Conservation (phyloP, 192 early-diverging fungal species). For the Backusella sp. region DNA sequence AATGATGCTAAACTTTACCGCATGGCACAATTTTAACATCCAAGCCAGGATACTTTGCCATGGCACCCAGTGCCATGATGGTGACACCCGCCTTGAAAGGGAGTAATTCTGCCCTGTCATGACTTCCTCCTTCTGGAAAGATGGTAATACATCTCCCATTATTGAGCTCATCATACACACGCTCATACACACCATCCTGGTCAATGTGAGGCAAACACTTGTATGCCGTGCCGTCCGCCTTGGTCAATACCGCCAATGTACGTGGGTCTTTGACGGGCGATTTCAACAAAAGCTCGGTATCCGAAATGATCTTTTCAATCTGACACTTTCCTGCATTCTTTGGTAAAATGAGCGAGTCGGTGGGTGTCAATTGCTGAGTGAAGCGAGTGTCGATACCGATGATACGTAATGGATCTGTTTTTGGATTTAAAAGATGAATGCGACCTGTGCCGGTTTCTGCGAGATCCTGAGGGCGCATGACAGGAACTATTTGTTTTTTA, state of each 20-base stretch:
- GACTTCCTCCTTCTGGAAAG: constrained; percentile 97
- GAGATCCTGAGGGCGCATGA: constrained; percentile 90
- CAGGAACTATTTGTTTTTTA: constrained; percentile 66
- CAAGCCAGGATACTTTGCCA: constrained; percentile 78
- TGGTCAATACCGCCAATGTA: constrained; percentile 54
- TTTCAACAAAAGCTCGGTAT: constrained; percentile 77
- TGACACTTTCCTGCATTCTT: constrained; percentile 56
- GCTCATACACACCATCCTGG: constrained; percentile 79
- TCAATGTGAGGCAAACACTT: constrained; percentile 84
- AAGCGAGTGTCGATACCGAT: constrained; percentile 72
- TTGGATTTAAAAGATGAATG: constrained; percentile 64
- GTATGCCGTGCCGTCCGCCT: constrained; percentile 54
- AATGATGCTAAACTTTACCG: constrained; percentile 25
- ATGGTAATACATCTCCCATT: constrained; percentile 85
- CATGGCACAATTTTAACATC: constrained; percentile 92
- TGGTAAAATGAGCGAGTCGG: constrained; percentile 65
- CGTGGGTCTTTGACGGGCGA: constrained; percentile 68
- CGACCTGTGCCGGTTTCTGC: constrained; percentile 70
- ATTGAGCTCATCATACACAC: constrained; percentile 77
- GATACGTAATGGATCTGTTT: constrained; percentile 64
- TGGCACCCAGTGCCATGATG: constrained; percentile 87
- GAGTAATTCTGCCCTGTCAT: constrained; percentile 94
- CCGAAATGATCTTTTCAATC: constrained; percentile 76
- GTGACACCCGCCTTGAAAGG: constrained; percentile 81
- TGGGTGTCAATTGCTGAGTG: constrained; percentile 57